Evolutionary conservation across 352 stramenopile species (phyloP), one percentile per base, ranked within the genome.

Genomic region (Globisporangium splendens): DNA sequence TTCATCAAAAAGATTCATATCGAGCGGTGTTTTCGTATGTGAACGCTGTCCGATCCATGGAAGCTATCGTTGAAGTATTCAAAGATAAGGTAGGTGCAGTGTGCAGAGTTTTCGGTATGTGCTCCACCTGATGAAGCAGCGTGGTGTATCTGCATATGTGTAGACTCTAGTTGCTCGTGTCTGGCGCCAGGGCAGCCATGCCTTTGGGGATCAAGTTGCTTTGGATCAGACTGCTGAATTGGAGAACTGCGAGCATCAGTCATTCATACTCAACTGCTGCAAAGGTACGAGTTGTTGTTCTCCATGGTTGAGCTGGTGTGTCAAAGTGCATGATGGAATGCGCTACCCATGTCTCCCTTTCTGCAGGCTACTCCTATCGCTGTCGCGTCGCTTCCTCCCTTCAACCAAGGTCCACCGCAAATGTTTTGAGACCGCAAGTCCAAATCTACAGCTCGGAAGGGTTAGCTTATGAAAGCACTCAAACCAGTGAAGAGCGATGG

Each of bases 11-110:
- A 3, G 22, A 57, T 13, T 59, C 59, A 2, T 83, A 72, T 20
- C 75, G 75, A 18, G 31, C 86, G n/a, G 49, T 87, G n/a, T 73
- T 88, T 41, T 79, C 74, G 31, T 79, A 68, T 21, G 55, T 86
- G 3, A 72, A 72, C 38, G 65, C 39, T 12, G 31, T 55, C 1
- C 35, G 63, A 6, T 66, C 38, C 8, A 79, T 90, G 53, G 66
- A 86, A 48, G 47, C 68, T 33, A 76, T 85, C 28, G 7, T 90
- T 4, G 74, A 86, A 10, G 53, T 79, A 11, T 64, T 67, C 52
- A 70, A 79, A 44, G 42, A 71, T n/a, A 59, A 71, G 58, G 73
- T 80, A 46, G 35, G 54, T 33, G 21, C 12, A 7, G 10, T n/a
- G 17, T 18, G 39, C 12, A 44, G 3, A n/a, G 3, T 12, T 44